phyloP scores from a whole-genome alignment of 2,329 filamentous ascomycete genomes.

The Didymella pinodella region DNA sequence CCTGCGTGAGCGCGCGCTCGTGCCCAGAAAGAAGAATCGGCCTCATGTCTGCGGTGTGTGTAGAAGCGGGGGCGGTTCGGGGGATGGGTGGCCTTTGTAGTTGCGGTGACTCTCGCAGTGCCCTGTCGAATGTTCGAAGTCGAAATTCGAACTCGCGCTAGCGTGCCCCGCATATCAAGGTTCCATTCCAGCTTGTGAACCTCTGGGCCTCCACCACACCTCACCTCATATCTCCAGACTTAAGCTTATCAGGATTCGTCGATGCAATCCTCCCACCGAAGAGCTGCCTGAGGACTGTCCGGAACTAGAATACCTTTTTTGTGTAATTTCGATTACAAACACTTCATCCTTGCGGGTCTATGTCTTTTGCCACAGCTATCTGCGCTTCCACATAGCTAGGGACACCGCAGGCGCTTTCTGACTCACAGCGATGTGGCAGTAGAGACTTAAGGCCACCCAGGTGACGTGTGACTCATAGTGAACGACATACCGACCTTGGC shows the following conservation, averaged over 20 bases:
- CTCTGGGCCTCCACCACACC: not conserved
- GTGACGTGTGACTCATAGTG: not conserved
- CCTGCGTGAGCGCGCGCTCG: slow-evolving; percentile 94
- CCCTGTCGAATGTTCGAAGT: slow-evolving; percentile 10
- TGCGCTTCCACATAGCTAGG: not conserved
- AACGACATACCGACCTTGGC: no score
- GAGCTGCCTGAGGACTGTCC: not conserved
- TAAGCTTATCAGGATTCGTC: not conserved
- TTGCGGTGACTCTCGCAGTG: slow-evolving; percentile 36
- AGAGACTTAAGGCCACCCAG: not conserved
- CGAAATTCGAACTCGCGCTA: slow-evolving; percentile 25
- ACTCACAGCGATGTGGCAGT: slow-evolving; percentile 2
- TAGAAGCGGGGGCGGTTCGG: slow-evolving; percentile 26
- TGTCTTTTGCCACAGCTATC: not conserved
- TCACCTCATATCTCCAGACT: not conserved
- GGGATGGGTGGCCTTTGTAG: slow-evolving; percentile 33
- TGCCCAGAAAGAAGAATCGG: slow-evolving; percentile 96
- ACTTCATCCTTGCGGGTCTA: not conserved
- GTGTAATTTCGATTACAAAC: not conserved
- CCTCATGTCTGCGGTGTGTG: slow-evolving; percentile 70
- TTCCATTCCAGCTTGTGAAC: not conserved
- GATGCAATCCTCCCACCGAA: not conserved
- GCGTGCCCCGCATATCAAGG: slow-evolving; percentile 20
- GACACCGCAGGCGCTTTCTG: not conserved
- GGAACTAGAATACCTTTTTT: not conserved